phyloP scores from a whole-genome alignment of 441 rosid genomes.

The Capsella rubella region DNA sequence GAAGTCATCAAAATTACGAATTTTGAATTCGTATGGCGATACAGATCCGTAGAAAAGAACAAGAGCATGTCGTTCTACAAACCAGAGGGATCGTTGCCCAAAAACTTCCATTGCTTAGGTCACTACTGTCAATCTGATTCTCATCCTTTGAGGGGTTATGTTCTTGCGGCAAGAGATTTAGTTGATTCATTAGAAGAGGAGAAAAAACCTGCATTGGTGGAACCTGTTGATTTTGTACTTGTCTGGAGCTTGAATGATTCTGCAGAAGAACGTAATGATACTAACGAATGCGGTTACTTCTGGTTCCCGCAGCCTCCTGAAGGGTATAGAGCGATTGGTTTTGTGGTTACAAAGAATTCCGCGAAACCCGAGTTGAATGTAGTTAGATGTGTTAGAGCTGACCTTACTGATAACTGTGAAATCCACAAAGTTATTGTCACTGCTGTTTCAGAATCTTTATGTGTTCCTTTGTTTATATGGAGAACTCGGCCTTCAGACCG shows the following conservation, averaged over 20 bases:
- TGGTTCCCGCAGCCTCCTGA: conserved; percentile 82
- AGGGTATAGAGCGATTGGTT: conserved; percentile 74
- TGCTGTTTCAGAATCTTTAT: conserved; percentile 47
- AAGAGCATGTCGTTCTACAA: conserved; percentile 61
- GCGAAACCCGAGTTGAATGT: conserved; percentile 66
- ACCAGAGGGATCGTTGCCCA: conserved; percentile 63
- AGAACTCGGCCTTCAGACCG: conserved; percentile 65
- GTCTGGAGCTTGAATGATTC: conserved; percentile 75
- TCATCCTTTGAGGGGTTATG: conserved; percentile 64
- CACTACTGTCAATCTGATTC: conserved; percentile 70
- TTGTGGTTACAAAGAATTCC: conserved; percentile 61
- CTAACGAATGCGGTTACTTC: conserved; percentile 62
- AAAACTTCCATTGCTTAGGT: conserved; percentile 67
- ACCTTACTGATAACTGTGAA: conserved; percentile 73
- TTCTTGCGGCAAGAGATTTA: conserved; percentile 66
- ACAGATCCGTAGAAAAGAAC: conserved; percentile 45
- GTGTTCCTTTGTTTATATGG: conserved; percentile 64
- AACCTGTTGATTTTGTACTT: conserved; percentile 66
- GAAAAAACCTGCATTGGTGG: conserved; percentile 53
- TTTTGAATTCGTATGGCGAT: conserved; percentile 71
- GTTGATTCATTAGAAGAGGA: conserved; percentile 39
- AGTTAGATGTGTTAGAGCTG: conserved; percentile 79
- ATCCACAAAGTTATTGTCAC: conserved; percentile 48
- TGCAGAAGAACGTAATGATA: conserved; percentile 34
- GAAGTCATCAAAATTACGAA: conserved; percentile 56